Evolutionary conservation across 768 basidiomycete species (phyloP), one percentile per base, ranked within the genome.

Genomic region (Amanita polypyramis): DNA sequence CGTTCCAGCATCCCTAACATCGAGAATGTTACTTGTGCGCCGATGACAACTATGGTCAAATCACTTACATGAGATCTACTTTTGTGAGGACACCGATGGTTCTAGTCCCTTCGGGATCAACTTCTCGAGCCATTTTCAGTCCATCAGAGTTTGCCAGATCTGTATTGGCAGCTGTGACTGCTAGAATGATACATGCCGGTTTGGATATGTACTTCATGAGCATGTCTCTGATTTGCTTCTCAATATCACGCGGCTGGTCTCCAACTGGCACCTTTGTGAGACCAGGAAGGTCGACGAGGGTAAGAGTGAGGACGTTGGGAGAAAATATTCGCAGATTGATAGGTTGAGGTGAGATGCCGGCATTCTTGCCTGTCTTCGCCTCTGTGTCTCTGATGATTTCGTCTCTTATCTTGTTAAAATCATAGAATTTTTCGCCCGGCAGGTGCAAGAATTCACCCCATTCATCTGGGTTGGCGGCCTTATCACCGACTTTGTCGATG

Each of bases 81-180:
- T 99, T 99, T 11, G 96, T 99, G 58, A 98, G 68, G 15, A 99
- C 96, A 75, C 96, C 96, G 55, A 99, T 97, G 17, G 96, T 99
- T 60, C 95, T 76, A 35, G 84, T 85, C 25, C 96, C 96, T 50
- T 98, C 95, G 2, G 95, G 94, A 61, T 99, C 96, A 20, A 97
- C 93, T 59, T 97, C 93, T 52, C 96, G 76, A 43, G 93, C 95
- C 74, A 97, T 69, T 70, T 96, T 95, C 60, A 96, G 65, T 42
- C 96, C 95, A 64, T 98, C 96, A 15, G 95, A 98, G 67, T 98
- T 99, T 51, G 96, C 96, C 76, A 99, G 74, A 72, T 99, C 96
- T 40, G 81, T 85, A 63, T 98, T 98, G 56, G 92, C 95, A 33
- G 83, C 86, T 0, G 95, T 96, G 53, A 98, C 95, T 30, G 95